Percentiles rank a stretch among this genome's conserved stretches.
phyloP scores from a whole-genome alignment of 495 filamentous ascomycete genomes.

The Trichoderma asperelloides region DNA sequence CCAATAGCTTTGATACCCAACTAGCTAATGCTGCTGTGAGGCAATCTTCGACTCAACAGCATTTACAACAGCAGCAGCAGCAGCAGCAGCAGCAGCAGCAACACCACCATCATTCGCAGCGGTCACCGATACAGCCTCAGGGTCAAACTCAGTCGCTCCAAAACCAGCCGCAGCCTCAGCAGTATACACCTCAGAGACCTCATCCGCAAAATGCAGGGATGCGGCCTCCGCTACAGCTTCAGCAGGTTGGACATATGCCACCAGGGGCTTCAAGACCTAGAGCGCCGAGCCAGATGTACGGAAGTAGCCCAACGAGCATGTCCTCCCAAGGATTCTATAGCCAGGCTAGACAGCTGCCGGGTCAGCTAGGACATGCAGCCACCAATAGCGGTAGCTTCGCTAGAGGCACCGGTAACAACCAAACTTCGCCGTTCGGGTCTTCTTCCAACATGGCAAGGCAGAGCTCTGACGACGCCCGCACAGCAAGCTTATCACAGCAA shows the following conservation, averaged over 20 bases:
- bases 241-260: not conserved
- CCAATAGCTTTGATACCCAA: not conserved
- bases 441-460: constrained; percentile 3
- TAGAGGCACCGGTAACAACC: not conserved
- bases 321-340: not conserved
- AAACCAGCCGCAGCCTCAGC: constrained; percentile 18
- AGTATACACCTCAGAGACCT: constrained; percentile 18
- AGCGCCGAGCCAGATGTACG: not conserved
- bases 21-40: not conserved
- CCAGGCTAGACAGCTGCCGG: not conserved
- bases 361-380: not conserved
- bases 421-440: not conserved
- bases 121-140: constrained; percentile 16
- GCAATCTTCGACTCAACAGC: constrained; percentile 17
- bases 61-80: constrained; percentile 14
- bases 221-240: not conserved
- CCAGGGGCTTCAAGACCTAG: not conserved
- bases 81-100: constrained; percentile 1
- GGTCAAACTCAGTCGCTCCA: constrained; percentile 15
- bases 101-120: constrained; percentile 6
- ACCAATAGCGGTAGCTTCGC: not conserved
- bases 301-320: not conserved
- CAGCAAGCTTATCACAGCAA: not conserved
- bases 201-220: constrained; percentile 15
- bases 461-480: not conserved